Evolutionary conservation across 169 alveolate species (phyloP).

Genomic region (Toxoplasma gondii): DNA sequence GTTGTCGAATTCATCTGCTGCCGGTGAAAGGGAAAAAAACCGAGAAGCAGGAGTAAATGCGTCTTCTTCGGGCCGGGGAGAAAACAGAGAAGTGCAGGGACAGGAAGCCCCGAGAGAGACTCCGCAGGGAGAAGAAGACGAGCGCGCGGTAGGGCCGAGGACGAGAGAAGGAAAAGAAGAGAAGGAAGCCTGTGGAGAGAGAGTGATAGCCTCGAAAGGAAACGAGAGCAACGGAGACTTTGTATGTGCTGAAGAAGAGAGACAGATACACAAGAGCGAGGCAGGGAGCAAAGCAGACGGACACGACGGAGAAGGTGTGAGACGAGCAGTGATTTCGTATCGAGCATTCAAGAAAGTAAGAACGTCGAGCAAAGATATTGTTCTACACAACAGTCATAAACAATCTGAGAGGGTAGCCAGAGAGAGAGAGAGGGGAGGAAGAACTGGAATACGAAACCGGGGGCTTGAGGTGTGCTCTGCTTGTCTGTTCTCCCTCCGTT

Average conservation of each 20-base stretch:
- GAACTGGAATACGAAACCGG: background rate
- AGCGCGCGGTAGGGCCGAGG: too few relatives aligned
- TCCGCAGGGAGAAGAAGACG: too few relatives aligned
- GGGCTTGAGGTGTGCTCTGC: background rate
- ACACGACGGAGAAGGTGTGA: background rate
- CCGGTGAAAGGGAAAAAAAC: too few relatives aligned
- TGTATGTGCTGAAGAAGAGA: background rate
- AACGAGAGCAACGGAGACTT: too few relatives aligned
- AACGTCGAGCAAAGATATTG: too few relatives aligned
- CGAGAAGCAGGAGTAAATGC: too few relatives aligned
- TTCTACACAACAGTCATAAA: too few relatives aligned
- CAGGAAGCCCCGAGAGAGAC: too few relatives aligned
- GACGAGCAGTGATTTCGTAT: conserved; percentile 5
- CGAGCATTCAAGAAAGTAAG: conserved; percentile 8
- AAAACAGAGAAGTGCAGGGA: too few relatives aligned
- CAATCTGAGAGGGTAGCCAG: too few relatives aligned
- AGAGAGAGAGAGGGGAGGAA: too few relatives aligned
- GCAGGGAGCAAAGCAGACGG: background rate
- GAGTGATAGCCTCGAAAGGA: background rate
- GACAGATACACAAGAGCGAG: background rate
- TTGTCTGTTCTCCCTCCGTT: background rate
- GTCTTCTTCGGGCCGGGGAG: too few relatives aligned
- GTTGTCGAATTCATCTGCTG: background rate
- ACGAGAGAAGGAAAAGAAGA: background rate
- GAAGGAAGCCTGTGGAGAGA: background rate